Evolutionary conservation across 768 basidiomycete genomes (phyloP).

Genomic region (Lyophyllum decastes): DNA sequence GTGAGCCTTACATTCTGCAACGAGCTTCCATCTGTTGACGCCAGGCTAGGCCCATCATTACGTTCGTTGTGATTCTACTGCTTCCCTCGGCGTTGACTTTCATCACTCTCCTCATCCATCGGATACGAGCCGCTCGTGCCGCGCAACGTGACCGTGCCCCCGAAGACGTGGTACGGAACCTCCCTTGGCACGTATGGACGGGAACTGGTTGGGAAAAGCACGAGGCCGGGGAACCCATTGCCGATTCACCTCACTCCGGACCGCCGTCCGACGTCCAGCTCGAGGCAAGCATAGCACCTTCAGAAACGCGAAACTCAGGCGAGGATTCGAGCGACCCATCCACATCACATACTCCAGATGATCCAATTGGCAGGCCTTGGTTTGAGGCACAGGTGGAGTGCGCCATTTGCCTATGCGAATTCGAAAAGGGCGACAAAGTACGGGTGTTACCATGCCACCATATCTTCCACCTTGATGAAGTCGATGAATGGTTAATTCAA

Average conservation of each 20-base stretch:
- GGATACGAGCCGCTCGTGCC: conserved; percentile 79
- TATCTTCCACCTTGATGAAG: conserved; percentile 90
- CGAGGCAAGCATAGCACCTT: conserved; percentile 34
- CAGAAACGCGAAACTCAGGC: conserved; percentile 20
- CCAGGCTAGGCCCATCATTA: conserved; percentile 70
- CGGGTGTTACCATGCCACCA: conserved; percentile 93
- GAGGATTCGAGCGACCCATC: conserved; percentile 34
- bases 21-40: conserved; percentile 6
- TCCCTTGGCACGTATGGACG: conserved; percentile 86
- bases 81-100: conserved; percentile 90
- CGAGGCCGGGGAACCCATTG: conserved; percentile 39
- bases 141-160: conserved; percentile 85
- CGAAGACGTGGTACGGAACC: conserved; percentile 71
- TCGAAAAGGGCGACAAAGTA: conserved; percentile 85
- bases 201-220: conserved; percentile 82
- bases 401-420: conserved; percentile 89
- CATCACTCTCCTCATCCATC: conserved; percentile 86
- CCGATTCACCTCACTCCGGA: conserved; percentile 20
- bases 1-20: conserved; percentile 41
- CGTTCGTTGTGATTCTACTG: conserved; percentile 84
- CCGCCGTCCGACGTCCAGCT: conserved; percentile 36
- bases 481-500: conserved; percentile 90
- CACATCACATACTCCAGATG: conserved; percentile 34
- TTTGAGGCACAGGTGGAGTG: conserved; percentile 86
- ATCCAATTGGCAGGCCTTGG: conserved; percentile 56